Evolutionary conservation across 2,329 filamentous ascomycete species (phyloP).

Genomic region (Hypomyces perniciosus): DNA sequence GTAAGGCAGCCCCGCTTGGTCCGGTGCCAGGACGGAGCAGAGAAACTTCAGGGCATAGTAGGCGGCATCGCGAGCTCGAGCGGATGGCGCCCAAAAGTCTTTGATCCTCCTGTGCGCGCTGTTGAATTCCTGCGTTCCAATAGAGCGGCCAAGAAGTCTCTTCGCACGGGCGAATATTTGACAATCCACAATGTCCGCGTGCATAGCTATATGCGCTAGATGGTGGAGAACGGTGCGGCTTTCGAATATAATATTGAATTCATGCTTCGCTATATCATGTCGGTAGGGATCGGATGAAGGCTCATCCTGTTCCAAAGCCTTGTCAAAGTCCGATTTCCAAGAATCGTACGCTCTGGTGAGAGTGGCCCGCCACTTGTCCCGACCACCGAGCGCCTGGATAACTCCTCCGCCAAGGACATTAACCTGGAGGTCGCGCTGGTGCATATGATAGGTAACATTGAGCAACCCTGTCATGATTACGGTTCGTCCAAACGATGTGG

Average conservation of each 20-base stretch:
- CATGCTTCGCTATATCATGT: slow-evolving; percentile 52
- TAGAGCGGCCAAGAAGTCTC: slow-evolving; percentile 75
- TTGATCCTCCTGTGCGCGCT: slow-evolving; percentile 79
- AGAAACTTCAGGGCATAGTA: slow-evolving; percentile 91
- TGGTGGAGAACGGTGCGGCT: slow-evolving; percentile 86
- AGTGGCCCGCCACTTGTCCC: slow-evolving; percentile 84
- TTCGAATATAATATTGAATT: slow-evolving; percentile 66
- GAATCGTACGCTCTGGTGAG: slow-evolving; percentile 85
- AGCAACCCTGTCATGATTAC: slow-evolving; percentile 91
- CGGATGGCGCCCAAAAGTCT: slow-evolving; percentile 81
- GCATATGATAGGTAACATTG: slow-evolving; percentile 96
- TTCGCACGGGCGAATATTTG: slow-evolving; percentile 91
- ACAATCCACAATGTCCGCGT: slow-evolving; percentile 94
- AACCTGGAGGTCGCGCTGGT: slow-evolving; percentile 88
- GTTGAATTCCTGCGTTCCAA: slow-evolving; percentile 74
- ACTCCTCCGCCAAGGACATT: slow-evolving; percentile 72
- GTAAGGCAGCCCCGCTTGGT: slow-evolving; percentile 29
- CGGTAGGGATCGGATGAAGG: slow-evolving; percentile 47
- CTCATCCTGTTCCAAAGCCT: slow-evolving; percentile 61
- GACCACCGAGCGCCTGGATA: slow-evolving; percentile 70
- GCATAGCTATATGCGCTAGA: slow-evolving; percentile 95
- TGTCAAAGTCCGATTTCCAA: slow-evolving; percentile 90
- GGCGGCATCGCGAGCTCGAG: slow-evolving; percentile 81
- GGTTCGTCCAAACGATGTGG: slow-evolving; percentile 87
- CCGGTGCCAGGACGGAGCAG: slow-evolving; percentile 69